phyloP scores from a whole-genome alignment of 257 asterid species.

The Cruciata laevipes region DNA sequence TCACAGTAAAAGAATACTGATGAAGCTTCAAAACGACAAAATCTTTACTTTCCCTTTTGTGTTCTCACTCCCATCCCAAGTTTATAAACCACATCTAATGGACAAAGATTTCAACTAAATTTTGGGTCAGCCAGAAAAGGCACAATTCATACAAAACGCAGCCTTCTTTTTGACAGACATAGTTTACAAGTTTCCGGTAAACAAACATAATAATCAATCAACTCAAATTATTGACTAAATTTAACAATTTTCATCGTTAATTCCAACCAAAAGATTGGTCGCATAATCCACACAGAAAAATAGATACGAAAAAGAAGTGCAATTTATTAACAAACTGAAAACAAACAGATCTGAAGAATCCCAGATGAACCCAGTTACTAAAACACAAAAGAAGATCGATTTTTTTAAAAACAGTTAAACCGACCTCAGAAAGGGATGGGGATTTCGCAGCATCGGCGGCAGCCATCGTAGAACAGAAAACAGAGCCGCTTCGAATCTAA shows the following conservation, averaged over 20 bases:
- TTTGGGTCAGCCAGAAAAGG: not conserved
- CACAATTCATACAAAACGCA: not conserved
- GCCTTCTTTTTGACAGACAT: not conserved
- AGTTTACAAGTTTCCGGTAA: not conserved
- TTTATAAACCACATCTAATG: not conserved
- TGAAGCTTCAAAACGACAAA: not conserved
- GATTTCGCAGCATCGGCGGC: conserved; percentile 35
- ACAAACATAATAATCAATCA: not conserved
- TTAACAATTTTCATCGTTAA: not conserved
- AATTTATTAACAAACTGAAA: not conserved
- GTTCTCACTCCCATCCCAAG: not conserved
- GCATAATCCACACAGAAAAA: not conserved
- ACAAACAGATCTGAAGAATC: conserved; percentile 6
- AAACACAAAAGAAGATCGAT: not conserved
- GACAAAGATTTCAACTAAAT: not conserved
- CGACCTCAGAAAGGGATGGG: conserved; percentile 53
- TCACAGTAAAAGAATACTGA: not conserved
- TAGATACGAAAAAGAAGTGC: not conserved
- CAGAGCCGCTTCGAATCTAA: not conserved
- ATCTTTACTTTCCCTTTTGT: not conserved
- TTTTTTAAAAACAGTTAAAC: not conserved
- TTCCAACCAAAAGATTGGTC: not conserved
- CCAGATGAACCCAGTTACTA: not conserved
- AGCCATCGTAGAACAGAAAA: conserved; percentile 38
- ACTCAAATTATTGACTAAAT: not conserved